Percentiles rank a stretch among this genome's conserved stretches.
Evolutionary conservation across 2,329 filamentous ascomycete species (phyloP).

Genomic region (Aspergillus ochraceus): DNA sequence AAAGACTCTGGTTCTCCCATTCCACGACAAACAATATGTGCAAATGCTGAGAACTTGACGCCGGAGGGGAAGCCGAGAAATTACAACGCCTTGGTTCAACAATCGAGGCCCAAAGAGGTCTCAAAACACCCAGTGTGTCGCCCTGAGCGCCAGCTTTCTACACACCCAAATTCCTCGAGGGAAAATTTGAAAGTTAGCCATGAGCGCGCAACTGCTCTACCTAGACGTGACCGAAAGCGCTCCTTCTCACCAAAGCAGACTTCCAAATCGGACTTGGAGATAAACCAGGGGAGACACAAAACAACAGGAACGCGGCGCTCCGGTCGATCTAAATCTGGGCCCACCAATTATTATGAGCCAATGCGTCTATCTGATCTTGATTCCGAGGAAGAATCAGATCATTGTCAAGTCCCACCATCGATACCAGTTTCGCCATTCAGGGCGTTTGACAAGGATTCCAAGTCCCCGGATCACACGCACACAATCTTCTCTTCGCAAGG

Average conservation of each 20-base stretch:
- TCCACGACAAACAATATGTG: background rate
- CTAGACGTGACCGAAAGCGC: background rate
- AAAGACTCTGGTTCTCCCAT: background rate
- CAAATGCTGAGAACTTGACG: background rate
- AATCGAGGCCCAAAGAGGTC: background rate
- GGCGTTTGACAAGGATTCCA: background rate
- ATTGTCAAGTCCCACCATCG: background rate
- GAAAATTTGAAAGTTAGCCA: background rate
- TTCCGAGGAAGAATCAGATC: constrained; percentile 11
- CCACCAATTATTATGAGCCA: constrained; percentile 34
- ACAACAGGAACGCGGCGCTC: constrained; percentile 25
- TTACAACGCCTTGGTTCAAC: background rate
- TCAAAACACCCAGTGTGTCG: background rate
- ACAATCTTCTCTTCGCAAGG: constrained; percentile 17
- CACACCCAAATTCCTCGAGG: background rate
- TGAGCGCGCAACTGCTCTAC: background rate
- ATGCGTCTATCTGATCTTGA: constrained; percentile 16
- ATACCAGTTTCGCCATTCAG: background rate
- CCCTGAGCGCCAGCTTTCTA: background rate
- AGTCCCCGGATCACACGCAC: background rate
- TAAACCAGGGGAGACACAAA: background rate
- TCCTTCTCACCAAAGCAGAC: background rate
- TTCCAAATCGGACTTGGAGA: background rate
- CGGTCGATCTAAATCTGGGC: constrained; percentile 25
- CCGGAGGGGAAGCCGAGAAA: background rate